Base-by-base conservation (phyloP, 768 basidiomycete genomes). In the Termitomyces sp. region DNA sequence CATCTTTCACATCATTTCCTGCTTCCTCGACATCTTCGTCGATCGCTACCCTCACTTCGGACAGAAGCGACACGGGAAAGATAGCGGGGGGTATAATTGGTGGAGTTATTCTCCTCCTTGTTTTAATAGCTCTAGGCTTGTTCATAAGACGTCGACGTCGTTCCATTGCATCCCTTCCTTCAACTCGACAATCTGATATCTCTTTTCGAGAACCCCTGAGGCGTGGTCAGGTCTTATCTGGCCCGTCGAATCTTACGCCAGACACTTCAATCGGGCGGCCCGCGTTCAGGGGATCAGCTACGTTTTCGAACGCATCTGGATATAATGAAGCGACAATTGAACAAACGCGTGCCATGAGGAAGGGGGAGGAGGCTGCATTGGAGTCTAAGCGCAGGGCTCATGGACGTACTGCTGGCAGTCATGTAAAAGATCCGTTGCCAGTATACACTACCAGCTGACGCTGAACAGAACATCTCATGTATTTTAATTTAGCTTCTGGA, bases 311-410 rank as follows among this genome's bases (percentile, higher is more conserved):
- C 16, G 55, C 10, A 4, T 56, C n/a, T 25, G 48, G 55, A 9
- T 56, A 56, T 35, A 49, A 34, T n/a, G 16, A 50, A 5, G 48
- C 41, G n/a, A 56, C 47, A 10, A 50, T 56, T 5, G 56, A 56
- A 25, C 48, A 50, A 23, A 50, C 48, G 31, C 55, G 45, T 19
- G 55, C 29, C 0, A 21, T 56, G 29, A 14, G 19, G 25, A 56
- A 56, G 7, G 56, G 32, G 2, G 8, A 43, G 32, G 48, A 56
- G 48, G 56, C 45, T 12, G 45, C 54, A 5, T 10, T 12, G 21
- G 53, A 46, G 44, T 25, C 34, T 31, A 4, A 19, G 9, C 11
- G 10, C 17, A 14, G 5, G 5, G 6, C 9, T 47, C 2, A 7
- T 21, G 47, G 19, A 21, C 47, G 32, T 19, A 48, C 11, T 4